Evolutionary conservation across 2,329 filamentous ascomycete genomes (phyloP).

Genomic region (Albifimbria verrucaria): DNA sequence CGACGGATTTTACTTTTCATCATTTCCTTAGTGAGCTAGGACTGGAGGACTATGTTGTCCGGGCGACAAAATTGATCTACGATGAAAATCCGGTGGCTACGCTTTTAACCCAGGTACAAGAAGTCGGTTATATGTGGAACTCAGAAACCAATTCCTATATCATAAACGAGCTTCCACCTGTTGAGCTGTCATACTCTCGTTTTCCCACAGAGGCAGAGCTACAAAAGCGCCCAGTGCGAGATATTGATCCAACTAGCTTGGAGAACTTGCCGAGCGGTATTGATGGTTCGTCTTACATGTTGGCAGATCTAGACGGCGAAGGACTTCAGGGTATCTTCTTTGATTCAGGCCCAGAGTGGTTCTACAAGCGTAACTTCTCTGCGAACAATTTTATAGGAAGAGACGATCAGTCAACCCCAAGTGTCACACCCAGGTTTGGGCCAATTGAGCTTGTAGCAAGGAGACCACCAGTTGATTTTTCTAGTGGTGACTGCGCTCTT

Average conservation of each 20-base stretch:
- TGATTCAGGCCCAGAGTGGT: background rate
- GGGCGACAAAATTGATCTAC: background rate
- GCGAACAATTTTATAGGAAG: background rate
- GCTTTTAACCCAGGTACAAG: background rate
- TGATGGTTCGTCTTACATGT: background rate
- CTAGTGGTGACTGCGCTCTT: background rate
- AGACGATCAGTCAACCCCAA: background rate
- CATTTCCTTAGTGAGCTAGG: slow-evolving; percentile 21
- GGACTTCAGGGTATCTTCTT: slow-evolving; percentile 1
- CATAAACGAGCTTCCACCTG: background rate
- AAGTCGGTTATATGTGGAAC: background rate
- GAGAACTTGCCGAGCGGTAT: background rate
- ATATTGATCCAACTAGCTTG: background rate
- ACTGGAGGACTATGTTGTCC: slow-evolving; percentile 11
- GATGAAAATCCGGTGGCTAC: background rate
- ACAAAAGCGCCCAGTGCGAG: background rate
- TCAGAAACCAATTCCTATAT: background rate
- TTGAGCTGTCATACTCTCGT: background rate
- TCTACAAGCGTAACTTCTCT: slow-evolving; percentile 2
- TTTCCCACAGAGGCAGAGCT: background rate
- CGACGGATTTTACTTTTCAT: slow-evolving; percentile 30
- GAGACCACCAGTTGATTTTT: background rate
- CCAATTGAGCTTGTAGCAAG: background rate
- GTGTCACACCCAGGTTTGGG: background rate
- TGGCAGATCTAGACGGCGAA: slow-evolving; percentile 6